Evolutionary conservation across 345 rosid species (phyloP).

Genomic region (Durio zibethinus): DNA sequence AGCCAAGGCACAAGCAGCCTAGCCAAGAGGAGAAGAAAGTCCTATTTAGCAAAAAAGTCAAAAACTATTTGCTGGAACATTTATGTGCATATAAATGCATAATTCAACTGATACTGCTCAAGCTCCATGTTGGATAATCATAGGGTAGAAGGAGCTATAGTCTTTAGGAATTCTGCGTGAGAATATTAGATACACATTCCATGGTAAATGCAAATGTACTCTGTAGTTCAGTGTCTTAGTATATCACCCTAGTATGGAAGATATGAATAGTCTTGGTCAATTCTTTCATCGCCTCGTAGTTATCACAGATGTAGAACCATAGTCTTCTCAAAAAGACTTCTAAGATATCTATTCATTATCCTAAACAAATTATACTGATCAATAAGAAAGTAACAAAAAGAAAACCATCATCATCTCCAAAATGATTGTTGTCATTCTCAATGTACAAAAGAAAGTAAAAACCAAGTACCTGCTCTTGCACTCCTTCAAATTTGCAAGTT

Average conservation of each 20-base stretch:
- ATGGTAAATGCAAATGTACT: not conserved
- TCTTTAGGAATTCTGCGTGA: not conserved
- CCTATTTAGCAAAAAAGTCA: not conserved
- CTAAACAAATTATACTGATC: not conserved
- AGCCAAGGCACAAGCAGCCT: constrained; percentile 98
- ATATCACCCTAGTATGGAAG: not conserved
- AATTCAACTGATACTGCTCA: not conserved
- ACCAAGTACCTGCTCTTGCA: constrained; percentile 65
- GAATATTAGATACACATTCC: not conserved
- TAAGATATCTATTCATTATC: not conserved
- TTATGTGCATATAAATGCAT: not conserved
- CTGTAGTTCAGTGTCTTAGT: not conserved
- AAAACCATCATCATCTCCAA: not conserved
- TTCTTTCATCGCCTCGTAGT: not conserved
- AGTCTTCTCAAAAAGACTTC: not conserved
- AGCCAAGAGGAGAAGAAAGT: not conserved
- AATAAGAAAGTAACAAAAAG: not conserved
- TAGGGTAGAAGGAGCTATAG: not conserved
- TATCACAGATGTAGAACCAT: not conserved
- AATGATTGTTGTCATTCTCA: not conserved
- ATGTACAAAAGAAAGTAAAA: not conserved
- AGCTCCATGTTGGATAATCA: not conserved
- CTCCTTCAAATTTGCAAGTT: constrained; percentile 75
- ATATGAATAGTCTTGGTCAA: not conserved
- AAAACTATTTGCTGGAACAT: not conserved